Base-by-base conservation (phyloP, 805 yeast genomes). In the Starmerella sp. region DNA sequence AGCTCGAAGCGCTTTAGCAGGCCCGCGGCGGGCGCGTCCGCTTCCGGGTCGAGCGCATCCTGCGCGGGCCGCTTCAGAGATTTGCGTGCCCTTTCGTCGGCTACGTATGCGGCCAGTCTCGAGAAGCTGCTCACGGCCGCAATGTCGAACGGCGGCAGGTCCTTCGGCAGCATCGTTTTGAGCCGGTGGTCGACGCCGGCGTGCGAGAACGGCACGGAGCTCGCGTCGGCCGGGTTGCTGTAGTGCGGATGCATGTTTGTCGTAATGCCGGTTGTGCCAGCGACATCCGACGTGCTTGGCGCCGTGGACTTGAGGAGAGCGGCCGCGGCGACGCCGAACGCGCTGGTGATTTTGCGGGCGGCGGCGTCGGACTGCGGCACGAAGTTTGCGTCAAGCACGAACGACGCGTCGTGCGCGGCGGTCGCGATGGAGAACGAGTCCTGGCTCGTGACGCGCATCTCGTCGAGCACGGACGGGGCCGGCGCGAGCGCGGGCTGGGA, bases 211-310 rank as follows among this genome's bases (percentile, higher is more conserved):
- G 91, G 82, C 10, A 68, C 66, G 6, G 67, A 62, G 1, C 79
- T 82, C 6, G 77, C 69, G 60, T 86, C 90, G 1, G 67, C 62
- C 0, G 71, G 61, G 14, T 76, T 73, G 31, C 81, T 76, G 61
- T 80, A 90, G 60, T 69, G 80, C 0, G 96, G 95, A 58, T 79
- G 84, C 1, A 62, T 55, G 63, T 84, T 83, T 13, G 80, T 75
- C 13, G 79, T 67, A 13, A 57, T 50, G 14, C 65, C 65, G 34
- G 85, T 70, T 13, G 82, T 77, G 29, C 69, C 65, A 5, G 73
- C 64, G 15, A 81, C 72, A 48, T 72, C 75, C 4, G 45, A 39
- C 35, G 56, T 61, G 1, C 54, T 38, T 0, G 75, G 65, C 8
- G 63, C 48, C 9, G 37, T 10, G 6, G 49, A 38, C 11, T 43